These are phyloP conservation scores for Ustilago bromivora DNA, from an alignment of 1,284 basidiomycete genomes.

Conservation along the genomic window DNA sequence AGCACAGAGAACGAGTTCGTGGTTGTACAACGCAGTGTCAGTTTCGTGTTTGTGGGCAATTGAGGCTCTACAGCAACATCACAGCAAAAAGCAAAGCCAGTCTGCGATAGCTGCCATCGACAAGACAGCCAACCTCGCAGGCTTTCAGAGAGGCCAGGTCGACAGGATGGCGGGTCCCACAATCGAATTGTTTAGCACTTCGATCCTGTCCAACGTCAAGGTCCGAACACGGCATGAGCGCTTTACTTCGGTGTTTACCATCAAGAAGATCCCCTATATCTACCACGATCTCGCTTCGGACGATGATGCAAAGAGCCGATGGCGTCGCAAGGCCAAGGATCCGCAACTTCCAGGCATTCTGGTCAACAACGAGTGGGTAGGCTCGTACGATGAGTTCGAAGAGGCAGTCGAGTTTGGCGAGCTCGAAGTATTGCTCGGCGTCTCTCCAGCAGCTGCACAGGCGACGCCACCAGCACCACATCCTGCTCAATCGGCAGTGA, in stretches of 20 bases:
- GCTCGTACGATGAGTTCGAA: constrained; percentile 68
- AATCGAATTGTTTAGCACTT: constrained; percentile 69
- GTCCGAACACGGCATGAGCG: constrained; percentile 65
- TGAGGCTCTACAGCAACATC: background rate
- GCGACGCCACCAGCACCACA: constrained; percentile 26
- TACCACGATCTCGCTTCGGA: constrained; percentile 67
- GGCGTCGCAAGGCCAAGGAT: constrained; percentile 65
- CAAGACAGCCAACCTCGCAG: background rate
- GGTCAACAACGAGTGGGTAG: constrained; percentile 69
- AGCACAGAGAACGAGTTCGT: background rate
- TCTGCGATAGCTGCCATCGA: background rate
- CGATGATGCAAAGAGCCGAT: constrained; percentile 66
- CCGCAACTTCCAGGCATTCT: constrained; percentile 65
- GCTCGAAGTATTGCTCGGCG: constrained; percentile 62
- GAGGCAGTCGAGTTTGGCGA: constrained; percentile 68
- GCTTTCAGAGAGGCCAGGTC: background rate
- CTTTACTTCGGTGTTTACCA: constrained; percentile 59
- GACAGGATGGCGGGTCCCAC: constrained; percentile 38
- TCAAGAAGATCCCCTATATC: constrained; percentile 67
- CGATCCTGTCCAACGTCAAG: constrained; percentile 67
- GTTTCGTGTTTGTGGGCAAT: background rate
- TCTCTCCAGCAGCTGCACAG: constrained; percentile 25
- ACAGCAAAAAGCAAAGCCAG: background rate
- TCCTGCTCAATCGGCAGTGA: constrained; percentile 43
- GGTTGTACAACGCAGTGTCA: constrained; percentile 7